Evolutionary conservation across 345 rosid species (phyloP).

Genomic region (Moricandia moricandioides): DNA sequence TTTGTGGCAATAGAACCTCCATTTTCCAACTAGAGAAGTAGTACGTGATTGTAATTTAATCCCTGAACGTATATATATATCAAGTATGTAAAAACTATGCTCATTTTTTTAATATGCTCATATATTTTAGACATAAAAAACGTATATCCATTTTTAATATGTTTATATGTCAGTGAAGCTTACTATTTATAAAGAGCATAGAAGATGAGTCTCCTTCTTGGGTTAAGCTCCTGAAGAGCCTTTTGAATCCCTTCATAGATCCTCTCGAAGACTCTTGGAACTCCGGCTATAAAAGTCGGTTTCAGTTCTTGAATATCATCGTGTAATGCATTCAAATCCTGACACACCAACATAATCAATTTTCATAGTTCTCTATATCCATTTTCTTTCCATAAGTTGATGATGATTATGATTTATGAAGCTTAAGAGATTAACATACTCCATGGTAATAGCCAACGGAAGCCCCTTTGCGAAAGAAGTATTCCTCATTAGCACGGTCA

Average conservation of each 20-base stretch:
- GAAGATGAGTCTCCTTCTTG: constrained; percentile 58
- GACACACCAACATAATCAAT: not conserved
- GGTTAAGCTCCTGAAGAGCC: constrained; percentile 76
- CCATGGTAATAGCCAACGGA: constrained; percentile 96
- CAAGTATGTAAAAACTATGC: not conserved
- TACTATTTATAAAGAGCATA: constrained; percentile 72
- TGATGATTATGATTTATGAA: not conserved
- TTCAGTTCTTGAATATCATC: constrained; percentile 81
- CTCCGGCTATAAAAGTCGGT: constrained; percentile 90
- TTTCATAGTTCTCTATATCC: not conserved
- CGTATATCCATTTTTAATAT: too few species aligned
- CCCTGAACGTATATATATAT: not conserved
- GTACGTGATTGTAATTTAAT: not conserved
- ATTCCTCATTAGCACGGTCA: constrained; percentile 85
- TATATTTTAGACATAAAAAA: not conserved
- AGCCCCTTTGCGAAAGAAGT: constrained; percentile 83
- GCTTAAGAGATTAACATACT: constrained; percentile 43
- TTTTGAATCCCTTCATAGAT: constrained; percentile 66
- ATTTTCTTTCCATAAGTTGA: not conserved
- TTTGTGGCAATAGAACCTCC: not conserved
- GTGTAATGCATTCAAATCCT: constrained; percentile 80
- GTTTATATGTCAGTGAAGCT: constrained; percentile 24
- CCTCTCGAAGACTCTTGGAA: constrained; percentile 89
- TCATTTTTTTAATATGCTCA: not conserved
- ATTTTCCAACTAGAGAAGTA: not conserved